Conservation (phyloP, 148 eudicot genomes). For the Arctostaphylos glauca region DNA sequence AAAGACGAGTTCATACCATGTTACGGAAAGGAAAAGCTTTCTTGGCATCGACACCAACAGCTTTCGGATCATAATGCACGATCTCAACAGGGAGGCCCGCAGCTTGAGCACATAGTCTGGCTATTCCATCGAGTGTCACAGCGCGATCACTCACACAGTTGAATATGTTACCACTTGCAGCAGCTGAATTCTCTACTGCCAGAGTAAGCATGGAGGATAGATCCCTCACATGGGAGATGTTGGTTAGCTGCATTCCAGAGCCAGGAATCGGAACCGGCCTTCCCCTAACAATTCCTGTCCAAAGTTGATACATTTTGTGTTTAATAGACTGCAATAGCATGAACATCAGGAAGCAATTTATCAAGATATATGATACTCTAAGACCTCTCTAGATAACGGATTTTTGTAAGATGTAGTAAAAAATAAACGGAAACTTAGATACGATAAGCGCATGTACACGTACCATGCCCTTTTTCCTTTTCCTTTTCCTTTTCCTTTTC, state of each 20-base stretch:
- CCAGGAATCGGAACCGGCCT: constrained; percentile 89
- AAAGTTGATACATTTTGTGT: background rate
- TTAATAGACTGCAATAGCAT: background rate
- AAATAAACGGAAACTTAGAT: background rate
- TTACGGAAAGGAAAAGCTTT: constrained; percentile 95
- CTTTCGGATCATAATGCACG: constrained; percentile 88
- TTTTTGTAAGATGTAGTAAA: background rate
- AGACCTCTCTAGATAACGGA: background rate
- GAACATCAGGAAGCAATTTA: background rate
- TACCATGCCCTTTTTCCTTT: background rate
- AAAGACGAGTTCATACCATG: constrained; percentile 49
- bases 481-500: background rate
- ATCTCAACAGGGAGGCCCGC: constrained; percentile 71
- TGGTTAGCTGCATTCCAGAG: constrained; percentile 91
- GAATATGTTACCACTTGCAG: constrained; percentile 81
- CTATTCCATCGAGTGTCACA: constrained; percentile 88
- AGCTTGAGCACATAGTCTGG: constrained; percentile 86
- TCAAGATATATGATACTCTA: background rate
- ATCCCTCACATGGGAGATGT: constrained; percentile 80
- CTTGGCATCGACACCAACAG: constrained; percentile 81
- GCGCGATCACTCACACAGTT: constrained; percentile 92
- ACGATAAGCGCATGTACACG: background rate
- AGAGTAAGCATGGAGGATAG: constrained; percentile 88
- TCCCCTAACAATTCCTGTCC: constrained; percentile 78
- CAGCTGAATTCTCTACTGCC: constrained; percentile 68